Base-by-base conservation (phyloP, 164 flowering plant species). In the Hamamelis virginiana region DNA sequence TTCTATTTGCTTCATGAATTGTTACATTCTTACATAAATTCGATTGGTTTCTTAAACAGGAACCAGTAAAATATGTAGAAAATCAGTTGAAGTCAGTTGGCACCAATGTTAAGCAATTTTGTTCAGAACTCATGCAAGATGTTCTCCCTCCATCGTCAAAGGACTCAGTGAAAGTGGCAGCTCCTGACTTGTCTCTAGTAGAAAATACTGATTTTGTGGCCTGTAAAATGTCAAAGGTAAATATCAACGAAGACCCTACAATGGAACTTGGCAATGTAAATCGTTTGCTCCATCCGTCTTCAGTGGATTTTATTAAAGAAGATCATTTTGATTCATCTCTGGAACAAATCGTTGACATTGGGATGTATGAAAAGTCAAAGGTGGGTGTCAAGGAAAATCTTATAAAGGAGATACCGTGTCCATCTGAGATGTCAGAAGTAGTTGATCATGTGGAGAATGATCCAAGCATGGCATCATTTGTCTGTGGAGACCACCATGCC, bases 101-200 rank as follows among this genome's bases (percentile, higher is more conserved):
- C 21, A 28, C 46, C 18, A 66, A 66, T 66, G 65, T 69, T 28
- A 47, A 46, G 11, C 56, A 69, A 59, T 59, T 59, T 51, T 69
- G 57, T n/a, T 10, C 64, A 18, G 71, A 59, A 9, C 8, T 69
- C 8, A 27, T 48, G 64, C 16, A 19, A 47, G 71, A 69, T 15
- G 71, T 58, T 18, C 58, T 41, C 18, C 18, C 44, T 25, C 18
- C 19, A 44, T 44, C 70, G 9, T 59, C 55, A 23, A 2, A 2
- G 41, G 41, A 33, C 6, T 33, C 55, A 23, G 74, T 66, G 66
- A 68, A 78, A 70, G 70, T 28, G 15, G 57, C 67, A 23, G 69
- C 57, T 63, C 53, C 41, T 50, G 80, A 75, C 21, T 70, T 59
- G 57, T 43, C 70, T 59, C 22, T 6, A 1, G 16, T 44, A 46